phyloP scores from a whole-genome alignment of 768 basidiomycete genomes.

The Lepiota venenata region DNA sequence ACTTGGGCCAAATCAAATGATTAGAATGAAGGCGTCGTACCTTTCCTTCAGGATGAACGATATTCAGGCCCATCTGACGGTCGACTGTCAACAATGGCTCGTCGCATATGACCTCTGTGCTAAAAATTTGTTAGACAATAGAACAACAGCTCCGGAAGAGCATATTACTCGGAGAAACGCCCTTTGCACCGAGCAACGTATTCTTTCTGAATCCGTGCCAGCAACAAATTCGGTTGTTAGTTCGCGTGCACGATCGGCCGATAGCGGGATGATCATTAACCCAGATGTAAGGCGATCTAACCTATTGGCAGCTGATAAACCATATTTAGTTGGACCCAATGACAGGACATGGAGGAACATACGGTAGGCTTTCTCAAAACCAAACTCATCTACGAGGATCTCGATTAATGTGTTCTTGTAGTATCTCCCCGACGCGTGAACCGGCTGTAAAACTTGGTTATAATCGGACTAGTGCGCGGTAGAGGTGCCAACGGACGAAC shows the following conservation, averaged over 20 bases:
- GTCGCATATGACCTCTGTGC: constrained; percentile 80
- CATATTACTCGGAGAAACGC: constrained; percentile 74
- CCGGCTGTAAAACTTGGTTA: constrained; percentile 51
- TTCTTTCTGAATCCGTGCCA: constrained; percentile 83
- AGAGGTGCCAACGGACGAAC: constrained; percentile 51
- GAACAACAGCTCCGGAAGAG: background rate
- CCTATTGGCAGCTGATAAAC: constrained; percentile 80
- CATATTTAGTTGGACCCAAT: constrained; percentile 2
- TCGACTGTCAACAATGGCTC: constrained; percentile 89
- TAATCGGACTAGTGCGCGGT: constrained; percentile 2
- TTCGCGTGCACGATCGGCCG: constrained; percentile 58
- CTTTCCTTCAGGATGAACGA: constrained; percentile 95
- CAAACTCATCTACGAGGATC: constrained; percentile 82
- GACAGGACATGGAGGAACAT: constrained; percentile 27
- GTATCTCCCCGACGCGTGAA: constrained; percentile 91
- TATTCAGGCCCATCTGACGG: constrained; percentile 94
- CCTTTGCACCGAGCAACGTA: constrained; percentile 90
- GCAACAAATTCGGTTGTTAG: constrained; percentile 81
- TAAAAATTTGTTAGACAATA: constrained; percentile 22
- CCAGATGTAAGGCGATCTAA: constrained; percentile 94
- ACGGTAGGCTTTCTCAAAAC: constrained; percentile 83
- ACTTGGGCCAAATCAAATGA: background rate
- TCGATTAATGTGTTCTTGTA: constrained; percentile 85
- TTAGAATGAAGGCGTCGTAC: constrained; percentile 33
- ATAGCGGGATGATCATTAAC: constrained; percentile 88